Evolutionary conservation across 495 filamentous ascomycete genomes (phyloP).

Genomic region (Penicillium arizonense): DNA sequence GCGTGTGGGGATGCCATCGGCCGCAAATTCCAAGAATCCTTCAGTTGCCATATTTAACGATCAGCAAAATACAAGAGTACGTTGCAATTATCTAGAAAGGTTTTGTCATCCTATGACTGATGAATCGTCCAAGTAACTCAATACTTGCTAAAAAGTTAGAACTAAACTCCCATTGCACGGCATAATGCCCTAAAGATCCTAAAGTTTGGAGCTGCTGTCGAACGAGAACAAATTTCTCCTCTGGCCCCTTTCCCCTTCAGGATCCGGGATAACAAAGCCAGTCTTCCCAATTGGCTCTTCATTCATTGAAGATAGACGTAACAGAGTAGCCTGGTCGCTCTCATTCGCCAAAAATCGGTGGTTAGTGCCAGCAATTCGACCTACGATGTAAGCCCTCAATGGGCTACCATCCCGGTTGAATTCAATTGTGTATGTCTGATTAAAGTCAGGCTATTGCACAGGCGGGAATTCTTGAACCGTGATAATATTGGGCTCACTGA

Average conservation of each 20-base stretch:
- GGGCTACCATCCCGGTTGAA: slow-evolving; percentile 47
- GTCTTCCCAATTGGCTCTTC: slow-evolving; percentile 8
- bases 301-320: slow-evolving; percentile 1
- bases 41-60: too few species aligned
- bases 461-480: background rate
- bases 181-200: background rate
- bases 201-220: background rate
- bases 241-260: slow-evolving; percentile 1
- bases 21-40: too few species aligned
- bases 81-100: too few species aligned
- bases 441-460: background rate
- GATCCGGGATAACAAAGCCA: slow-evolving; percentile 4
- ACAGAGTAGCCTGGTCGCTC: slow-evolving; percentile 28
- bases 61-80: too few species aligned
- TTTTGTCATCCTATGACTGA: too few species aligned
- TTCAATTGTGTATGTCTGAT: slow-evolving; percentile 55
- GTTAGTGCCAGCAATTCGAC: slow-evolving; percentile 38
- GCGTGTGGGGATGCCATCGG: background rate
- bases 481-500: slow-evolving; percentile 15
- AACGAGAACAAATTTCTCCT: slow-evolving; percentile 12
- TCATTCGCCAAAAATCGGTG: slow-evolving; percentile 52
- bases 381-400: slow-evolving; percentile 43
- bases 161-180: too few species aligned
- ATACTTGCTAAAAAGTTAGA: too few species aligned
- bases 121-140: too few species aligned